A percentile compares a stretch with the other conserved stretches of the same genome.
Evolutionary conservation across 192 early-diverging fungal genomes (phyloP).

Genomic region (Podila minutissima): DNA sequence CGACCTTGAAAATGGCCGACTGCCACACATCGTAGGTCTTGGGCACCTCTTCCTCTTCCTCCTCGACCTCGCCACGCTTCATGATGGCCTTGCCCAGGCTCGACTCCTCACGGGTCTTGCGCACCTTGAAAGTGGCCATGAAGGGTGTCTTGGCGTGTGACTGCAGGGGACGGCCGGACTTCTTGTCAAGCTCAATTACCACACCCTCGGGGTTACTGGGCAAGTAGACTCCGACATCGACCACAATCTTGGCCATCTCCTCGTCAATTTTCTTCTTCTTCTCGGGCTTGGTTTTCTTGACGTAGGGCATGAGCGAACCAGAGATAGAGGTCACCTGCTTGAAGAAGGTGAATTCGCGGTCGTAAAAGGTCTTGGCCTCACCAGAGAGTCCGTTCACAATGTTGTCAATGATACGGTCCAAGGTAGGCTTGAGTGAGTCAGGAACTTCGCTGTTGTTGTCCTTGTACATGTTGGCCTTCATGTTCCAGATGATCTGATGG

Average conservation of each 20-base stretch:
- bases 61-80: conserved; percentile 39
- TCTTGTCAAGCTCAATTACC: conserved; percentile 95
- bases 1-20: conserved; percentile 99
- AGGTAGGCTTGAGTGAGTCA: conserved; percentile 87
- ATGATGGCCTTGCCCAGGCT: conserved; percentile 64
- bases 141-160: conserved; percentile 99
- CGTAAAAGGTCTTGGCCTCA: conserved; percentile 89
- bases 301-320: conserved; percentile 94
- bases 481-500: conserved; percentile 99
- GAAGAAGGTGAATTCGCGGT: conserved; percentile 98
- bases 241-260: conserved; percentile 93
- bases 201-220: conserved; percentile 97
- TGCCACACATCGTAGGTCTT: conserved; percentile 72
- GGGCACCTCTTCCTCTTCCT: conserved; percentile 37
- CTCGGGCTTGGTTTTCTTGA: conserved; percentile 89
- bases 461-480: conserved; percentile 93
- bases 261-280: conserved; percentile 99
- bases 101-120: conserved; percentile 64
- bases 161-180: conserved; percentile 94
- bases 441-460: conserved; percentile 61
- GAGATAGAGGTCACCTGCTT: conserved; percentile 96
- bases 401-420: conserved; percentile 88
- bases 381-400: conserved; percentile 87
- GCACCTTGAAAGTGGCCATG: conserved; percentile 96
- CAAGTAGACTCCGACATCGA: conserved; percentile 96